Evolutionary conservation across 139 green algal species (phyloP).

Genomic region (Spirogloea muscicola): DNA sequence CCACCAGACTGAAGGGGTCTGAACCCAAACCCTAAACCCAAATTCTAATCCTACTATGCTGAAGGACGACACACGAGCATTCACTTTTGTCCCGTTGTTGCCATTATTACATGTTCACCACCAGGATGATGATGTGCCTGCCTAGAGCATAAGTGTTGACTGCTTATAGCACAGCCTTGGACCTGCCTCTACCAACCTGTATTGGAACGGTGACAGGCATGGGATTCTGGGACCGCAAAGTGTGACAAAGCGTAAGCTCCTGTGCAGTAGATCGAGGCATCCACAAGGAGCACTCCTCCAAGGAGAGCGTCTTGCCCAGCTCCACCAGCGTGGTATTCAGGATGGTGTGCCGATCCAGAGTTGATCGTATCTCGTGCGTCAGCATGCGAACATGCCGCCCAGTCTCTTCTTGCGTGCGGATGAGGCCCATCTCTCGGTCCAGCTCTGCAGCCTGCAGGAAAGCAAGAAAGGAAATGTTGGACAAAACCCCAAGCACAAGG

Average conservation of each 20-base stretch:
- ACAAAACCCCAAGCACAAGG: too few species aligned
- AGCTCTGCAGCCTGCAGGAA: slow-evolving; percentile 30
- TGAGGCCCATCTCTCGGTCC: slow-evolving; percentile 41
- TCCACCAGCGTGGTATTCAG: slow-evolving; percentile 42
- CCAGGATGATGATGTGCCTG: too few species aligned
- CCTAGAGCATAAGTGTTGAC: too few species aligned
- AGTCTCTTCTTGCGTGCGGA: slow-evolving; percentile 37
- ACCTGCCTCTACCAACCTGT: too few species aligned
- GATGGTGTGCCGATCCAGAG: slow-evolving; percentile 40
- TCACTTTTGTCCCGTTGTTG: too few species aligned
- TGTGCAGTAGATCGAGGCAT: slow-evolving; percentile 30
- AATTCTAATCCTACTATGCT: too few species aligned
- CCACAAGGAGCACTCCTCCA: slow-evolving; percentile 34
- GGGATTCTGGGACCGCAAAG: slow-evolving; percentile 7
- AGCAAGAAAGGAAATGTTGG: too few species aligned
- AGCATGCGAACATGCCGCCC: slow-evolving; percentile 33
- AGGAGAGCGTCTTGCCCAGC: slow-evolving; percentile 16
- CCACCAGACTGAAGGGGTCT: too few species aligned
- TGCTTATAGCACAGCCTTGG: too few species aligned
- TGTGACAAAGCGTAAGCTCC: slow-evolving; percentile 22
- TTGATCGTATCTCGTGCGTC: slow-evolving; percentile 40
- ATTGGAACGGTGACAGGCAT: slow-evolving; percentile 23
- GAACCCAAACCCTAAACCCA: too few species aligned
- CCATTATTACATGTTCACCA: too few species aligned
- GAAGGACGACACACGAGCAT: too few species aligned